Conservation (phyloP, 208 protist genomes). For the Crithidia fasciculata region DNA sequence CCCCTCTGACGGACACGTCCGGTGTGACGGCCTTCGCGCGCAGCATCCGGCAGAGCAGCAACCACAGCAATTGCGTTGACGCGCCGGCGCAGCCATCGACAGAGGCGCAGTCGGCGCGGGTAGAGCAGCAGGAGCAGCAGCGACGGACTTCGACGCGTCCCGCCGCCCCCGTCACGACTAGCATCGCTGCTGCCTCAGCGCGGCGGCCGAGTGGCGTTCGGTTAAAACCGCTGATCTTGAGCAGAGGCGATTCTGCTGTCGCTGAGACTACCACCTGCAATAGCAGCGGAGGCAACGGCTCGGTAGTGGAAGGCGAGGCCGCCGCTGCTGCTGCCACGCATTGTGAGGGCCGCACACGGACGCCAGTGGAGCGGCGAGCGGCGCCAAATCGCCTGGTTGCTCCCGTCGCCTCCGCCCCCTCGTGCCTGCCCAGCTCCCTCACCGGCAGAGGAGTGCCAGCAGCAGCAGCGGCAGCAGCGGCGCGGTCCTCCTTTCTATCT, state of each 20-base stretch:
- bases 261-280: neutral
- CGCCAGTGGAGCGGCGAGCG: neutral
- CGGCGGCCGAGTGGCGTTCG: conserved; percentile 2
- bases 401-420: conserved; percentile 1
- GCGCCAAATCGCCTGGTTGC: neutral
- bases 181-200: neutral
- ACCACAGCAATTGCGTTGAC: neutral
- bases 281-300: neutral
- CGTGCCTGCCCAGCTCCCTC: conserved; percentile 1
- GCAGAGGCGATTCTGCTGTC: neutral
- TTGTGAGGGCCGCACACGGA: neutral
- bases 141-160: neutral
- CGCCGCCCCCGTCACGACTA: conserved; percentile 2
- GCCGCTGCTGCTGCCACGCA: no score
- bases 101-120: conserved; percentile 5
- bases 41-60: conserved; percentile 4
- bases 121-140: neutral
- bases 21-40: neutral
- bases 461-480: neutral
- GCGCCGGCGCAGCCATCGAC: neutral
- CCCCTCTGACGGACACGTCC: conserved; percentile 11
- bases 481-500: neutral
- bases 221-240: neutral
- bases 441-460: neutral
- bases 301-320: neutral